These are phyloP conservation scores for Brassica balearica DNA, from an alignment of 441 rosid genomes.

Conservation along the genomic window DNA sequence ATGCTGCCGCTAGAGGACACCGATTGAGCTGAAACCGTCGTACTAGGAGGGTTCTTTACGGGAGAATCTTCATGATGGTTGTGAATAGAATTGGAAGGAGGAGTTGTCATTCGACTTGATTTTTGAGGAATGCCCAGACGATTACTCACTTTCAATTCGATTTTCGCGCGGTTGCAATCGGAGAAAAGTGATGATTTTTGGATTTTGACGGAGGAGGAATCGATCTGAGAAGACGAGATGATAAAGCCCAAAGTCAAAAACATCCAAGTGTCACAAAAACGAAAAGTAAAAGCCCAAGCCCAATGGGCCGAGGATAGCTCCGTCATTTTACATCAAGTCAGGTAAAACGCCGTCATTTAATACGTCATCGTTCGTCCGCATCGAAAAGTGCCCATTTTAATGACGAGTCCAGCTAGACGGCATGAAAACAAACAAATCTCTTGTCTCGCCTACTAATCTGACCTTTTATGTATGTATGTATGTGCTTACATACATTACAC, in stretches of 20 bases:
- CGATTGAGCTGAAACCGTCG: conserved; percentile 82
- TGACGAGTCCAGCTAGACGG: conserved; percentile 44
- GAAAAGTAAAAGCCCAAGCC: too few species aligned
- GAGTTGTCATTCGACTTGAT: too few species aligned
- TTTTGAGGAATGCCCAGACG: neutral
- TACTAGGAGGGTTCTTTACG: too few species aligned
- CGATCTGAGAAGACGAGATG: too few species aligned
- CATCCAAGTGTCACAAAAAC: too few species aligned
- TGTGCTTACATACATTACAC: conserved; percentile 1
- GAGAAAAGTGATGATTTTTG: neutral
- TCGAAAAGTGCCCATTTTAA: conserved; percentile 23
- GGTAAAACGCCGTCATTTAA: neutral
- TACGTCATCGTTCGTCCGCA: conserved; percentile 26
- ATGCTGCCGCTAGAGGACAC: conserved; percentile 93
- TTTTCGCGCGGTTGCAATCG: neutral
- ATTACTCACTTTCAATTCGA: too few species aligned
- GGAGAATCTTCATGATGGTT: too few species aligned
- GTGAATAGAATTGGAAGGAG: too few species aligned
- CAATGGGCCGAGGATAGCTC: too few species aligned
- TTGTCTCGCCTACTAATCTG: conserved; percentile 32
- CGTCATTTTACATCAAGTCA: neutral
- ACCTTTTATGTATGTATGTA: conserved; percentile 23
- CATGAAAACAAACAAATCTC: conserved; percentile 9
- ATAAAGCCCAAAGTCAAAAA: too few species aligned
- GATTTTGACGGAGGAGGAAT: too few species aligned